Percentiles rank a stretch among this genome's conserved stretches.
Evolutionary conservation across 257 asterid species (phyloP).

Genomic region (Solanum corneliomulleri): DNA sequence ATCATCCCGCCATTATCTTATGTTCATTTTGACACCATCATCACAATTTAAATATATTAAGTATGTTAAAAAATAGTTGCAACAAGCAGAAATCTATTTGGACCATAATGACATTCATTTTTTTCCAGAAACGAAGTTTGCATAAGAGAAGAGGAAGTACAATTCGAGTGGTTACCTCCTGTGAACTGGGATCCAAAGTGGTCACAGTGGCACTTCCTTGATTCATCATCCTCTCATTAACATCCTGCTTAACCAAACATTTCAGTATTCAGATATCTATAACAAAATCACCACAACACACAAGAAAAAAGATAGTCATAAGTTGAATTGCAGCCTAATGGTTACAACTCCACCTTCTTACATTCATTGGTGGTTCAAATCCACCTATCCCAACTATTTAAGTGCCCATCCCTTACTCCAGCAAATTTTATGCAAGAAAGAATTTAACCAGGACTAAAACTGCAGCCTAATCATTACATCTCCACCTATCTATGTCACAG

Average conservation of each 20-base stretch:
- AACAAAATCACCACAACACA: background rate
- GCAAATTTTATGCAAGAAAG: background rate
- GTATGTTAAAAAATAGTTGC: background rate
- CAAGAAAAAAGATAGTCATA: background rate
- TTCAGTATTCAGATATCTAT: background rate
- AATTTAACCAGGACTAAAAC: background rate
- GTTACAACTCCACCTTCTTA: background rate
- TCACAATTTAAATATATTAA: background rate
- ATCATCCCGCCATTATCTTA: background rate
- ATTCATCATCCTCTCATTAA: constrained; percentile 47
- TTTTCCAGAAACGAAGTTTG: background rate
- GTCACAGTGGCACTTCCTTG: constrained; percentile 52
- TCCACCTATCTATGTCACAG: background rate
- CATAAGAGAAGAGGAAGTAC: background rate
- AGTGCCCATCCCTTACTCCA: background rate
- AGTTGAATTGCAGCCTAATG: background rate
- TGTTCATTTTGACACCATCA: background rate
- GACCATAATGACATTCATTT: background rate
- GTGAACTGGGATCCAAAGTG: constrained; percentile 23
- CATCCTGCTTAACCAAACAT: constrained; percentile 12
- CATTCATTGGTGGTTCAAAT: background rate
- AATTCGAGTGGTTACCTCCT: constrained; percentile 40
- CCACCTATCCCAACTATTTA: background rate
- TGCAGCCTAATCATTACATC: background rate
- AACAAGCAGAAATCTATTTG: background rate